Conservation (phyloP, 164 flowering plant species). For the Macadamia integrifolia region DNA sequence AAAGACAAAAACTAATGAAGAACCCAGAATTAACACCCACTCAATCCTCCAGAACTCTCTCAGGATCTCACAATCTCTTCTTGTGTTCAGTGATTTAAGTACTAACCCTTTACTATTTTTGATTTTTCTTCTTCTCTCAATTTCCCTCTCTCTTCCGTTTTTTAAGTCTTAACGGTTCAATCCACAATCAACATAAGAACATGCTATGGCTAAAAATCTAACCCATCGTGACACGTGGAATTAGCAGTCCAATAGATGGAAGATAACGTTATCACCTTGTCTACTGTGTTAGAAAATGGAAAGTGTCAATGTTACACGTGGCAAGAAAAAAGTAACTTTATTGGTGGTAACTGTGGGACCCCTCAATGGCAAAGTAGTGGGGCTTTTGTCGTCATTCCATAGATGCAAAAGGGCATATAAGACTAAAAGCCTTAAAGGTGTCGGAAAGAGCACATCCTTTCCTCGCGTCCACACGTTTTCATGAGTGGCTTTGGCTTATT, state of each 20-base stretch:
- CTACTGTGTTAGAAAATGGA: too few relatives aligned
- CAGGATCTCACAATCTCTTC: neutral
- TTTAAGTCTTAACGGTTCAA: neutral
- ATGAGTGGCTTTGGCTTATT: too few relatives aligned
- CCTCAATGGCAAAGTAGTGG: too few relatives aligned
- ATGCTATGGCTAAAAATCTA: neutral
- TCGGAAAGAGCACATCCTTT: too few relatives aligned
- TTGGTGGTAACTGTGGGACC: too few relatives aligned
- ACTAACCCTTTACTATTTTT: neutral
- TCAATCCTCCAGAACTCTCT: neutral
- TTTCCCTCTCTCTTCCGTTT: neutral
- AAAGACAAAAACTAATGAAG: neutral
- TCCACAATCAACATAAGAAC: neutral
- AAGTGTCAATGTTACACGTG: too few relatives aligned
- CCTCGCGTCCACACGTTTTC: too few relatives aligned
- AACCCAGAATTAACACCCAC: neutral
- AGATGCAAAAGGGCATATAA: too few relatives aligned
- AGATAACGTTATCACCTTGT: constrained; percentile 11
- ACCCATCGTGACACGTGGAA: constrained; percentile 4
- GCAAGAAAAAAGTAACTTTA: too few relatives aligned
- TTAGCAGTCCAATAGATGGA: neutral
- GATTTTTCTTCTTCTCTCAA: too few relatives aligned
- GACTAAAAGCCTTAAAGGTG: too few relatives aligned
- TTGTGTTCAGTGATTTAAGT: neutral
- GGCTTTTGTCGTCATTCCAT: too few relatives aligned